A percentile compares a stretch with the other conserved stretches of the same genome.
These are phyloP conservation scores for Akanthomyces lecanii DNA, from an alignment of 2,329 filamentous ascomycete species.

Conservation along the genomic window DNA sequence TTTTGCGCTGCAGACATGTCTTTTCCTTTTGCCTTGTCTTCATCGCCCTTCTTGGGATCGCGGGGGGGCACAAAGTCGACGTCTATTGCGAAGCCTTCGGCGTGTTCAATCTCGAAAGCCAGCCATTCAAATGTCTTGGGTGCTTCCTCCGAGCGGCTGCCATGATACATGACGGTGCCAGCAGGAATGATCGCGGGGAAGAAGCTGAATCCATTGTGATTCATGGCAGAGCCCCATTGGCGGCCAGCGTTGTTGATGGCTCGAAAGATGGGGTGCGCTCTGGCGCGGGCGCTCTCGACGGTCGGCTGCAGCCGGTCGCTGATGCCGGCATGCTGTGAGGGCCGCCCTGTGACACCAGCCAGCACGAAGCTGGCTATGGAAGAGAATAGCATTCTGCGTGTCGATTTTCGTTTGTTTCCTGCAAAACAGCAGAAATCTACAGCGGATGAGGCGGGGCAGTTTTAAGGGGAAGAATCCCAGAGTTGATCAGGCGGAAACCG, in stretches of 20 bases:
- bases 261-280: slow-evolving; percentile 68
- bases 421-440: no score
- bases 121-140: slow-evolving; percentile 63
- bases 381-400: background rate
- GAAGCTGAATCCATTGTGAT: slow-evolving; percentile 73
- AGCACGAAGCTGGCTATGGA: background rate
- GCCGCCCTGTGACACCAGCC: background rate
- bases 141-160: slow-evolving; percentile 41
- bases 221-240: slow-evolving; percentile 68
- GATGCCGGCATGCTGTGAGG: background rate
- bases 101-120: slow-evolving; percentile 73
- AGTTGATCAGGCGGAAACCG: background rate
- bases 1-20: background rate
- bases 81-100: slow-evolving; percentile 54
- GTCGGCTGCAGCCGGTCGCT: slow-evolving; percentile 2
- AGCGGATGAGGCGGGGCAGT: background rate
- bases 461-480: background rate
- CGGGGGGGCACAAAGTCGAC: slow-evolving; percentile 1
- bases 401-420: background rate
- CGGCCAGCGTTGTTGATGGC: slow-evolving; percentile 66
- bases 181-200: slow-evolving; percentile 62
- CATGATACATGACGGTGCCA: slow-evolving; percentile 66
- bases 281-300: slow-evolving; percentile 34
- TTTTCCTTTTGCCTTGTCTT: background rate
- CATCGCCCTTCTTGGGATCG: background rate